Base-by-base conservation (phyloP, 306 rosid species). In the Quercus parvula region DNA sequence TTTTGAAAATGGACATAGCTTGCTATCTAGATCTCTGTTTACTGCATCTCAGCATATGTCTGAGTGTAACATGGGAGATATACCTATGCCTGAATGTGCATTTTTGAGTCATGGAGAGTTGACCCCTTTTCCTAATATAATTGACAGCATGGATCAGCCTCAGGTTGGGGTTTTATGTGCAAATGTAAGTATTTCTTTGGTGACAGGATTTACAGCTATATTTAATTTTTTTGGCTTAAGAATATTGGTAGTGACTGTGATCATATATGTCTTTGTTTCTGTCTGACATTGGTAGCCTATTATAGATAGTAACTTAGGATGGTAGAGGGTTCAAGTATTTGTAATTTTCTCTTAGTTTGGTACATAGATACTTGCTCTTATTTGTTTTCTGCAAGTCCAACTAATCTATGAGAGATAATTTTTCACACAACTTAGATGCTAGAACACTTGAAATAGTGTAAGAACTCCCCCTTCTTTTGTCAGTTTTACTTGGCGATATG, bases 131-230 rank as follows among this genome's bases (percentile, higher is more conserved):
- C 84, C 85, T 61, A 61, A 38, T 35, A 80, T 71, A 56, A 77
- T 73, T 67, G 89, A 57, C 83, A 78, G 81, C 68, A 69, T 61
- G 4, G 76, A 73, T 75, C 83, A 64, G 82, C 81, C 83, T 70
- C 89, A 41, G 73, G 78, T 27, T 69, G 85, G 73, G 64, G 64
- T 54, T 81, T 80, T 56, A 10, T 71, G 13, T 63, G 86, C 82
- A 66, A 78, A 79, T 79, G 91, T 94, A 84, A 87, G 97, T 84
- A 77, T 75, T 58, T 49, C 46, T 20, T 25, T 38, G 44, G 22
- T 38, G 52, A 51, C 49, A 15, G 49, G 70, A 73, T 81, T 28
- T 63, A 6, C 58, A 31, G 2, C 54, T 68, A 44, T 78, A 31
- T 54, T 52, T 57, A 54, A 13, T 1, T 24, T 64, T 28, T 46